A percentile compares a stretch with the other conserved stretches of the same genome.
Evolutionary conservation across 805 yeast species (phyloP).

Genomic region (Myxozyma melibiosi): DNA sequence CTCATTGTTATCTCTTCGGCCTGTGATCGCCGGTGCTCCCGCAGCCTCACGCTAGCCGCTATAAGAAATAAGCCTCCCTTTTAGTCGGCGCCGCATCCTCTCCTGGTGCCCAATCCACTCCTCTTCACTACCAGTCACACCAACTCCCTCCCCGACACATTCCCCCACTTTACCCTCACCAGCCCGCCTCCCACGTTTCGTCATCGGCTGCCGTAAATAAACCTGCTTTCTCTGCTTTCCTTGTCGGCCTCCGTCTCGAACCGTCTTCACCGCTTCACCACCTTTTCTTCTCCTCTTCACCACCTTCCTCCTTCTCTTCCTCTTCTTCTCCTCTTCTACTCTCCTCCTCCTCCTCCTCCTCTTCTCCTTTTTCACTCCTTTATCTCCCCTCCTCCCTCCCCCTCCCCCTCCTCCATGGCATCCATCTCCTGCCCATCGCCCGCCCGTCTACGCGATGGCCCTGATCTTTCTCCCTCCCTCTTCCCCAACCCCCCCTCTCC

Average conservation of each 20-base stretch:
- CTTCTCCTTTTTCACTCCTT: neutral
- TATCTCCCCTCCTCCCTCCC: neutral
- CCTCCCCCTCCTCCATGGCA: conserved; percentile 10
- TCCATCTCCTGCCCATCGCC: conserved; percentile 10
- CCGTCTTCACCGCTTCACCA: neutral
- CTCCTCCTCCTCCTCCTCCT: neutral
- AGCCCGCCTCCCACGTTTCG: too few species aligned
- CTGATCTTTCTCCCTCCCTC: conserved; percentile 1
- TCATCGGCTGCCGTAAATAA: too few species aligned
- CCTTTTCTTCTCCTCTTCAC: neutral
- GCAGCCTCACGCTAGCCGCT: too few species aligned
- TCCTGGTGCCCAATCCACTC: too few species aligned
- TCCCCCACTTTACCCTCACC: too few species aligned
- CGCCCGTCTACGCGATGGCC: conserved; percentile 7
- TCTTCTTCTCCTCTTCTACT: neutral
- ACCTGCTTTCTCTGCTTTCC: neutral
- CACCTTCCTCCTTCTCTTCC: neutral
- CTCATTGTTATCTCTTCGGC: neutral
- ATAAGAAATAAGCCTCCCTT: too few species aligned
- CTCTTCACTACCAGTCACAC: too few species aligned
- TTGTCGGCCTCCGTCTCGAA: neutral
- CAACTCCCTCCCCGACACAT: too few species aligned
- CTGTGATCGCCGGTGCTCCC: neutral
- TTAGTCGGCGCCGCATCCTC: too few species aligned
- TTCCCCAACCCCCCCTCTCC: conserved; percentile 1